A percentile compares a stretch with the other conserved stretches of the same genome.
phyloP scores from a whole-genome alignment of 2,329 filamentous ascomycete genomes.

The Hypomyces perniciosus region DNA sequence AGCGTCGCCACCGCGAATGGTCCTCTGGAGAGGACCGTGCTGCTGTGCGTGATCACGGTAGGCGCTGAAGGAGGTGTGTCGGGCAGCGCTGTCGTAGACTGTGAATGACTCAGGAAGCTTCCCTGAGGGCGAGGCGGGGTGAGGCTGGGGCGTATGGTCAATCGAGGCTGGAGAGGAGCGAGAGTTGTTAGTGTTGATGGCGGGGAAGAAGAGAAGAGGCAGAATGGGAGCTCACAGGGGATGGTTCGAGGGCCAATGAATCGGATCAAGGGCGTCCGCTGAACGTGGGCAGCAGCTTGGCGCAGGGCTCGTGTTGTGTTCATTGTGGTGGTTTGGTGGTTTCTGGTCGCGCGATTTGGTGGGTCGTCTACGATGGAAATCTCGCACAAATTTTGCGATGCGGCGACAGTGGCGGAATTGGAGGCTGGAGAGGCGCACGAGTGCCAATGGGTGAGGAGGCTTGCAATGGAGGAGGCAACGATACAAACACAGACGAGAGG shows the following conservation, averaged over 20 bases:
- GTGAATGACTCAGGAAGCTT: conserved; percentile 53
- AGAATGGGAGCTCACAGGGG: conserved; percentile 37
- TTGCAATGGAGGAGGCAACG: too few species aligned
- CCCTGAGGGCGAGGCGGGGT: conserved; percentile 64
- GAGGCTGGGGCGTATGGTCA: conserved; percentile 67
- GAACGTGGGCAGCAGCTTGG: conserved; percentile 52
- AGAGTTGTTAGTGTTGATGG: conserved; percentile 15
- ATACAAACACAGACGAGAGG: background rate
- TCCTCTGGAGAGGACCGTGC: conserved; percentile 66
- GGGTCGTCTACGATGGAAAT: background rate
- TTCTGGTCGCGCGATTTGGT: background rate
- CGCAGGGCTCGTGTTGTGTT: conserved; percentile 51
- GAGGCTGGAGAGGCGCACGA: too few species aligned
- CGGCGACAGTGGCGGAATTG: background rate
- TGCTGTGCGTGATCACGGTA: conserved; percentile 75
- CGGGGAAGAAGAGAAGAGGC: background rate
- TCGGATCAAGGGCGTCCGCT: conserved; percentile 56
- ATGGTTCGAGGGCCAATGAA: conserved; percentile 56
- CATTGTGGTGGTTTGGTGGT: conserved; percentile 34
- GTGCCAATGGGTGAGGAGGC: too few species aligned
- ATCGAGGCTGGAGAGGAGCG: conserved; percentile 49
- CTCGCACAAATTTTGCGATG: too few species aligned
- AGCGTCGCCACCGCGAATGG: conserved; percentile 33
- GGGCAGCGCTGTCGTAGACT: conserved; percentile 27
- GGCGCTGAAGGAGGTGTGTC: conserved; percentile 61